These are phyloP conservation scores for Cytospora chrysosperma DNA, from an alignment of 2,329 filamentous ascomycete species.

Conservation along the genomic window DNA sequence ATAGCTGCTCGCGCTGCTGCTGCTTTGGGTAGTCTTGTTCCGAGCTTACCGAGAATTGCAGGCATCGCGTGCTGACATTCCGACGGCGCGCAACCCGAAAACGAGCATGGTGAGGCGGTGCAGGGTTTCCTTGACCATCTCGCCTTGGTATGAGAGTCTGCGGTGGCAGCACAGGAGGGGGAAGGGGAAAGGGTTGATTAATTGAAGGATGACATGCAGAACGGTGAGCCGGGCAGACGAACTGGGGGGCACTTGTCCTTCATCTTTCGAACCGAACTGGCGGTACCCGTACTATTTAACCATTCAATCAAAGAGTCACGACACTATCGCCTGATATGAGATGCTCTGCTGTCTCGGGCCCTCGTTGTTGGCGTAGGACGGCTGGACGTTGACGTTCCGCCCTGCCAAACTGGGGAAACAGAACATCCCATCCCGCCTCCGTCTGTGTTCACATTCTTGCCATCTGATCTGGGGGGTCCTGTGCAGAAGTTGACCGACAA, in stretches of 20 bases:
- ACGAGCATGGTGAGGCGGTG: constrained; percentile 9
- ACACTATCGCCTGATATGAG: constrained; percentile 10
- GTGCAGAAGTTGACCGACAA: background rate
- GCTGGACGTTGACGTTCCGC: constrained; percentile 2
- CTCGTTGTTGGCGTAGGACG: background rate
- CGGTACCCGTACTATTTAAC: background rate
- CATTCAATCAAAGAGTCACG: background rate
- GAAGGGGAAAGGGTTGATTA: background rate
- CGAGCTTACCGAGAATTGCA: constrained; percentile 17
- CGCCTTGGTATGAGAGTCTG: constrained; percentile 23
- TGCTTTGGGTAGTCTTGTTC: background rate
- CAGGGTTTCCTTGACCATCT: constrained; percentile 19
- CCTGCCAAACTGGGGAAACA: background rate
- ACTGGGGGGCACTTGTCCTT: constrained; percentile 6
- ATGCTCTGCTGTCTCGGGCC: background rate
- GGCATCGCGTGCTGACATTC: background rate
- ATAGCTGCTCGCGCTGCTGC: too few relatives aligned
- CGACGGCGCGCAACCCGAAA: constrained; percentile 11
- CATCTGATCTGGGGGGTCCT: background rate
- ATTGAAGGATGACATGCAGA: background rate
- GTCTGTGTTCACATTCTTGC: background rate
- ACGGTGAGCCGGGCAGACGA: constrained; percentile 7
- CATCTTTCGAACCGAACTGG: constrained; percentile 14
- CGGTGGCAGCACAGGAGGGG: background rate
- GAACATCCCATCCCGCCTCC: background rate